Evolutionary conservation across 2,329 filamentous ascomycete species (phyloP).

Genomic region (Cryphonectria japonica): DNA sequence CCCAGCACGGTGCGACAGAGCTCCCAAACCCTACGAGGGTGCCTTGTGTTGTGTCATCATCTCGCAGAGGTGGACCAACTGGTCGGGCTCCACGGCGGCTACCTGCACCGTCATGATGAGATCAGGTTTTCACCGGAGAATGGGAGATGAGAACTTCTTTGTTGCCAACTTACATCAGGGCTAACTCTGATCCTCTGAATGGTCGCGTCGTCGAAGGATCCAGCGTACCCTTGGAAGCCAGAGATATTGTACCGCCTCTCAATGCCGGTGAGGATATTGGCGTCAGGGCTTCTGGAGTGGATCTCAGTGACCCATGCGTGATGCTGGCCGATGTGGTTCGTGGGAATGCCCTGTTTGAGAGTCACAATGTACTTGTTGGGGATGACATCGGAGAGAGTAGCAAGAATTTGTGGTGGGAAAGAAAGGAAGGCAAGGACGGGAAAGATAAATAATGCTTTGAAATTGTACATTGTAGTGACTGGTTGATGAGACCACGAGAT

Average conservation of each 20-base stretch:
- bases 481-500: background rate
- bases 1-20: conserved; percentile 34
- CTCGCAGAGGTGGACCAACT: conserved; percentile 20
- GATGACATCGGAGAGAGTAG: background rate
- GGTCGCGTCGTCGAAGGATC: conserved; percentile 21
- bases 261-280: conserved; percentile 14
- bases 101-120: conserved; percentile 7
- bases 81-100: conserved; percentile 22
- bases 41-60: conserved; percentile 20
- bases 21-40: conserved; percentile 36
- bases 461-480: background rate
- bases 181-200: conserved; percentile 22
- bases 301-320: background rate
- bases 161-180: conserved; percentile 3
- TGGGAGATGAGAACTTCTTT: too few relatives aligned
- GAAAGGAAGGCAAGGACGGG: background rate
- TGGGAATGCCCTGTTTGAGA: background rate
- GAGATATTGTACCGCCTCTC: conserved; percentile 24
- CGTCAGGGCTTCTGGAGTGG: conserved; percentile 12
- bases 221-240: conserved; percentile 20
- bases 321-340: background rate
- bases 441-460: background rate
- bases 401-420: background rate
- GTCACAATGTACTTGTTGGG: conserved; percentile 1
- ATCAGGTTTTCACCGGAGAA: background rate